A percentile compares a stretch with the other conserved stretches of the same genome.
Evolutionary conservation across 2,329 filamentous ascomycete species (phyloP).

Genomic region (Colletotrichum sansevieriae): DNA sequence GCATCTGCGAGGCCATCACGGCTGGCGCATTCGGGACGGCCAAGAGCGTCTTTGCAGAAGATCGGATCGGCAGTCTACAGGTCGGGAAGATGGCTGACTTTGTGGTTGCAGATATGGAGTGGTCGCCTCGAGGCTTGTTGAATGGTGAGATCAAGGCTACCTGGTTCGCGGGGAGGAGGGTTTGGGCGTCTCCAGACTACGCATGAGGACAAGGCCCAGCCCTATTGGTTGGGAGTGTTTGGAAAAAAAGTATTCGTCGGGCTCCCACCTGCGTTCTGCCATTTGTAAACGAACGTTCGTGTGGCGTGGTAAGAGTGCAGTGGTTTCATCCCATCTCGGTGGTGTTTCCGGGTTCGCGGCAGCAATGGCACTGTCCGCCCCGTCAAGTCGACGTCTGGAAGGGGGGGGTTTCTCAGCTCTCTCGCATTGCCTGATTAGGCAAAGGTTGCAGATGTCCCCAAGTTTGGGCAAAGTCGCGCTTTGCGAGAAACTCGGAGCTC

Average conservation of each 20-base stretch:
- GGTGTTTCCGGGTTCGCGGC: constrained; percentile 36
- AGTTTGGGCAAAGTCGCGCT: constrained; percentile 24
- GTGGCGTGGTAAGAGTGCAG: not conserved
- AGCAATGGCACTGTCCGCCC: constrained; percentile 24
- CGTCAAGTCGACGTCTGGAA: not conserved
- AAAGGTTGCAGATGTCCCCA: constrained; percentile 20
- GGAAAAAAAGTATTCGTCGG: not conserved
- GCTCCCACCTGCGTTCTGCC: constrained; percentile 7
- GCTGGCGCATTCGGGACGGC: constrained; percentile 63
- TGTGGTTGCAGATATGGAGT: constrained; percentile 63
- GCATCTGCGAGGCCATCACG: constrained; percentile 60
- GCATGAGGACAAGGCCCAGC: not conserved
- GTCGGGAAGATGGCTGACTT: constrained; percentile 66
- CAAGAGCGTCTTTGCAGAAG: constrained; percentile 63
- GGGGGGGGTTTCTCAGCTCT: not conserved
- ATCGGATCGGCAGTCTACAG: constrained; percentile 60
- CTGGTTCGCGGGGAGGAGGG: constrained; percentile 59
- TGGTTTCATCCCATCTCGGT: constrained; percentile 39
- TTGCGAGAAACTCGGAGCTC: constrained; percentile 13
- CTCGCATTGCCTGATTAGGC: constrained; percentile 10
- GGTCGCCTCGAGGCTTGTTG: constrained; percentile 58
- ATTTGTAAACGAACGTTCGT: constrained; percentile 23
- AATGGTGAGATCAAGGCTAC: constrained; percentile 59
- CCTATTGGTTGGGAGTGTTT: constrained; percentile 4
- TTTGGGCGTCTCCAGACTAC: constrained; percentile 45